A percentile compares a stretch with the other conserved stretches of the same genome.
Evolutionary conservation across 257 asterid genomes (phyloP).

Genomic region (Verbascum thapsus): DNA sequence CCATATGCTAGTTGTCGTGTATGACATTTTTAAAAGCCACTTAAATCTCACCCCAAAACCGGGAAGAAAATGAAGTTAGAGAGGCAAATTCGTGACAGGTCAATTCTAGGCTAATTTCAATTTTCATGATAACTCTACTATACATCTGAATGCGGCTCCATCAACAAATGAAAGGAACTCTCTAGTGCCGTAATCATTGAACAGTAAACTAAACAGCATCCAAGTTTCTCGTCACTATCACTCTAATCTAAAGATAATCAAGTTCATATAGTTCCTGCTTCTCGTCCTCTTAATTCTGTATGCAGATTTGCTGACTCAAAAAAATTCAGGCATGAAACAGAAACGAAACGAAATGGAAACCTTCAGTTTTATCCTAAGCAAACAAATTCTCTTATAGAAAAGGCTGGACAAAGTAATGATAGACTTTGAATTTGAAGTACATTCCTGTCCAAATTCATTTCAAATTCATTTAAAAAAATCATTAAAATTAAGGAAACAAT

Average conservation of each 20-base stretch:
- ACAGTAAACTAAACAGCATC: neutral
- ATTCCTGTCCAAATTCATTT: neutral
- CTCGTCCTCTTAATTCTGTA: no score
- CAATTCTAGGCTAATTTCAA: no score
- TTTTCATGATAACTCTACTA: neutral
- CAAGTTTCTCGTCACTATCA: neutral
- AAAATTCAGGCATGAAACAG: no score
- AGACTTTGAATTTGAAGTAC: conserved; percentile 9
- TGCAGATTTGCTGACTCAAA: no score
- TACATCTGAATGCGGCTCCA: neutral
- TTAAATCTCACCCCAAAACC: neutral
- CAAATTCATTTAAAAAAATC: neutral
- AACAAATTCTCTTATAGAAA: no score
- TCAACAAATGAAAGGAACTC: neutral
- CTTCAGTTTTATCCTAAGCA: no score
- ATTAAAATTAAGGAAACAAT: neutral
- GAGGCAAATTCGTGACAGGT: neutral
- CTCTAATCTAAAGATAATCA: neutral
- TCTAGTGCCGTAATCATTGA: neutral
- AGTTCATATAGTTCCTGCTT: neutral
- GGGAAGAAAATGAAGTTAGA: neutral
- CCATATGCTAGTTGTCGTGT: neutral
- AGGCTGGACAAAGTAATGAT: neutral
- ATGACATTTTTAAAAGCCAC: neutral
- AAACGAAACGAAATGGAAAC: no score